Percentiles rank a stretch among this genome's conserved stretches.
Evolutionary conservation across 2,329 filamentous ascomycete genomes (phyloP).

Genomic region (Trichophaea hybrida): DNA sequence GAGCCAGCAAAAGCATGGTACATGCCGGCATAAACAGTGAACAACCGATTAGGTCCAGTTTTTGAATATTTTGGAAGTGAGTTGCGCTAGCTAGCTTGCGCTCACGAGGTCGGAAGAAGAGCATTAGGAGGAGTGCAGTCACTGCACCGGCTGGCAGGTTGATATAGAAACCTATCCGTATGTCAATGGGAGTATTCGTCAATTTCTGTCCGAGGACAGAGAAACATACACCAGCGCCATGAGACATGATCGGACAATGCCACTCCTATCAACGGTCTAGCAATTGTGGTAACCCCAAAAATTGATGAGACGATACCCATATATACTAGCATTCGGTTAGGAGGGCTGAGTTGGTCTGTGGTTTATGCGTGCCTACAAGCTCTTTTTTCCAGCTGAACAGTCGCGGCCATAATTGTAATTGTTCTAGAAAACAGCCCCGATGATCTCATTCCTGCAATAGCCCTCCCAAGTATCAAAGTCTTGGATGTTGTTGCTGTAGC

Average conservation of each 20-base stretch:
- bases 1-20: neutral
- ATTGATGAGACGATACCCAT: neutral
- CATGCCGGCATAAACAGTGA: neutral
- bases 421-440: constrained; percentile 40
- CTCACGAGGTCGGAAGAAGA: neutral
- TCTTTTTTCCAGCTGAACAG: neutral
- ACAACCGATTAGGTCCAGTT: neutral
- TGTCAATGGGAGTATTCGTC: too few relatives aligned
- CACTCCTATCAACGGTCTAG: neutral
- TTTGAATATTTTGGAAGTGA: neutral
- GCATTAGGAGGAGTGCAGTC: neutral
- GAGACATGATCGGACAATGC: neutral
- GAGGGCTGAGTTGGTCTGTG: too few relatives aligned
- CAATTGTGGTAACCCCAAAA: neutral
- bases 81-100: neutral
- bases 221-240: neutral
- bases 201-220: too few relatives aligned
- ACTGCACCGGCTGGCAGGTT: neutral
- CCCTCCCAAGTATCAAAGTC: constrained; percentile 40
- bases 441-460: constrained; percentile 40
- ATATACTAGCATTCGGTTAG: neutral
- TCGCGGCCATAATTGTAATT: constrained; percentile 28
- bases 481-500: constrained; percentile 39
- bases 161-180: neutral
- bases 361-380: neutral